Base-by-base conservation (phyloP, 2,329 filamentous ascomycete species). In the Pestalotiopsis sp. region DNA sequence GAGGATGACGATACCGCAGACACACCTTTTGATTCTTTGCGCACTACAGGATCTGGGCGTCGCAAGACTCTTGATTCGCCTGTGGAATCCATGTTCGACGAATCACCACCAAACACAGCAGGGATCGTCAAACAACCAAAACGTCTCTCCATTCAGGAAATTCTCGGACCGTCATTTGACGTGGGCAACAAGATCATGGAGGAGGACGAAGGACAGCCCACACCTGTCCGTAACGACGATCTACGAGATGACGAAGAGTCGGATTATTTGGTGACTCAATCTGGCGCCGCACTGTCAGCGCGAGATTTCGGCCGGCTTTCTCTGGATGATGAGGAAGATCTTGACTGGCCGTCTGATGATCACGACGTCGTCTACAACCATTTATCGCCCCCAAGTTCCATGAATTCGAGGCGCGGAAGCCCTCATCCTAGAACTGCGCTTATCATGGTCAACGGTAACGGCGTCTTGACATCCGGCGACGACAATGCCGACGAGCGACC, bases 1-100 rank as follows among this genome's bases (percentile, higher is more conserved):
- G 92, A 94, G 68, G 92, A 94, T 67, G 91, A 93, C 74, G 92
- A 94, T 74, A 90, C 89, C n/a, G 94, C 92, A 77, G 92, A 95
- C 74, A 93, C 90, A 20, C 85, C 92, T 67, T 94, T 90, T 79
- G 93, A 95, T 81, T 94, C 92, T 38, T 81, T 94, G 72, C 90
- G 91, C 66, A 94, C 92, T 17, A 85, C 87, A 69, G 90, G 87
- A 52, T 93, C 92, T 11, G 86, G 87, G 70, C 91, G 90, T 70
- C 85, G 87, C 66, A 88, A 90, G 69, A 88, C 89, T 41, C 86
- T 90, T 61, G 90, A 93, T 76, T 92, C 91, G 36, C 91, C 92
- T 17, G 82, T 94, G 64, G 92, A 94, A 75, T 93, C 90, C 27
- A 92, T 94, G 84, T 95, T 94, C 78, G 92, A 95, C 79, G 92